Conservation (phyloP, 2,329 filamentous ascomycete species). For the Fusarium vanettenii region DNA sequence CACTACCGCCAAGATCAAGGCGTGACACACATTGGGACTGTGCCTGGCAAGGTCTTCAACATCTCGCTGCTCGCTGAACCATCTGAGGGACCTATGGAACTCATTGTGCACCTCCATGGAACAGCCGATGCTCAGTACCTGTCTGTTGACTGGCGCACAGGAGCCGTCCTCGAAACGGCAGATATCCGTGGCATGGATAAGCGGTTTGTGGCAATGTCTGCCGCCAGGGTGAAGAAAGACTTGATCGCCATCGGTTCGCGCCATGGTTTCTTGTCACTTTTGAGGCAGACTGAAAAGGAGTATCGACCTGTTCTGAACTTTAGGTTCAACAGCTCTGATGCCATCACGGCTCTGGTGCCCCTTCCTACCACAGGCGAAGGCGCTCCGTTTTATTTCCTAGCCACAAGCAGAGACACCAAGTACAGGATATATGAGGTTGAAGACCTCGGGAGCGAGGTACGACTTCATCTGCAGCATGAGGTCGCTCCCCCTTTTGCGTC, state of each 20-base stretch:
- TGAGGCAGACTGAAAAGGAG: slow-evolving; percentile 40
- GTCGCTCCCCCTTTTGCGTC: slow-evolving; percentile 77
- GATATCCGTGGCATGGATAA: slow-evolving; percentile 55
- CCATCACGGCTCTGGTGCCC: slow-evolving; percentile 74
- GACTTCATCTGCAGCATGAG: slow-evolving; percentile 70
- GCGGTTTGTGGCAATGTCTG: slow-evolving; percentile 63
- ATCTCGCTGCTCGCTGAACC: slow-evolving; percentile 55
- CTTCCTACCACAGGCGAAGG: slow-evolving; percentile 48
- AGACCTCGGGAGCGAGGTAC: slow-evolving; percentile 23
- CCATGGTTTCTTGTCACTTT: slow-evolving; percentile 59
- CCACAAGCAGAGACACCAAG: slow-evolving; percentile 81
- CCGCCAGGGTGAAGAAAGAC: slow-evolving; percentile 53
- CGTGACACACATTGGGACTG: slow-evolving; percentile 50
- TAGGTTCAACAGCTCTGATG: slow-evolving; percentile 63
- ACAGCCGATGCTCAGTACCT: slow-evolving; percentile 57
- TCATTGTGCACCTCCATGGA: slow-evolving; percentile 61
- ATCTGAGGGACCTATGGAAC: slow-evolving; percentile 36
- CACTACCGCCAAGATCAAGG: slow-evolving; percentile 50
- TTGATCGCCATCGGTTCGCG: slow-evolving; percentile 65
- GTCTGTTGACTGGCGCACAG: slow-evolving; percentile 50
- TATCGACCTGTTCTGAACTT: slow-evolving; percentile 48
- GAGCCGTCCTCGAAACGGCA: slow-evolving; percentile 43
- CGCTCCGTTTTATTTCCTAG: slow-evolving; percentile 66
- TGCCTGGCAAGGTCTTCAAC: slow-evolving; percentile 63
- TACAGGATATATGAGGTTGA: slow-evolving; percentile 72